Base-by-base conservation (phyloP, 2,329 filamentous ascomycete genomes). In the Paecilomyces variotii region DNA sequence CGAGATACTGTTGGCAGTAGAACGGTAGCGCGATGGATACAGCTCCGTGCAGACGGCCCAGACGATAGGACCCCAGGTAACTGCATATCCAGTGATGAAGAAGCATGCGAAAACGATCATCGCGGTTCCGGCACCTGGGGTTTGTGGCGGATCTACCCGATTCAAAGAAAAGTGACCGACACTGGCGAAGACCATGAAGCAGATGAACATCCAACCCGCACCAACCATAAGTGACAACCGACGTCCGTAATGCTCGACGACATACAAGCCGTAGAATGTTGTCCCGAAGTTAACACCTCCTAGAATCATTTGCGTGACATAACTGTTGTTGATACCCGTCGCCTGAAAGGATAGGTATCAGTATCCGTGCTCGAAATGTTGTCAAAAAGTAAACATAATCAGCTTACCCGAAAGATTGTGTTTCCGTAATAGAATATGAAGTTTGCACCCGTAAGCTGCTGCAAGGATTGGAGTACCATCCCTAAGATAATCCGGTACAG, bases 1-100 rank as follows among this genome's bases (percentile, higher is more conserved):
- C 14, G 88, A 87, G 26, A 92, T 76, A 11, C 88, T 89, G 81
- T 91, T 90, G 63, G 86, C 85, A 72, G 89, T 89, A 62, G 89
- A 88, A 69, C 89, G 85, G 63, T 77, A 77, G 56, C 75, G 72
- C 59, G 73, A 70, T 6, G 77, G 77, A 61, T 77, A 79, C 57
- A 79, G 66, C 62, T 79, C 77, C 57, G 72, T 72, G 59, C 74
- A 72, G 64, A 78, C 74, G 25, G 74, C 73, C 76, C 76, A 79
- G 39, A 78, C 69, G 27, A 76, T 80, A 0, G 87, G 87, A 25
- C 87, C 87, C 87, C 86, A 90, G 12, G 86, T 89, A 30, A 79
- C 78, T 27, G 87, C 87, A 64, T 89, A 91, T 1, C 83, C 86
- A 54, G 84, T 82, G 58, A 91, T 90, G 73, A 90, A 91, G 77